Evolutionary conservation across 495 filamentous ascomycete species (phyloP), one percentile per base, ranked within the genome.

Genomic region (Aspergillus carlsbadensis): DNA sequence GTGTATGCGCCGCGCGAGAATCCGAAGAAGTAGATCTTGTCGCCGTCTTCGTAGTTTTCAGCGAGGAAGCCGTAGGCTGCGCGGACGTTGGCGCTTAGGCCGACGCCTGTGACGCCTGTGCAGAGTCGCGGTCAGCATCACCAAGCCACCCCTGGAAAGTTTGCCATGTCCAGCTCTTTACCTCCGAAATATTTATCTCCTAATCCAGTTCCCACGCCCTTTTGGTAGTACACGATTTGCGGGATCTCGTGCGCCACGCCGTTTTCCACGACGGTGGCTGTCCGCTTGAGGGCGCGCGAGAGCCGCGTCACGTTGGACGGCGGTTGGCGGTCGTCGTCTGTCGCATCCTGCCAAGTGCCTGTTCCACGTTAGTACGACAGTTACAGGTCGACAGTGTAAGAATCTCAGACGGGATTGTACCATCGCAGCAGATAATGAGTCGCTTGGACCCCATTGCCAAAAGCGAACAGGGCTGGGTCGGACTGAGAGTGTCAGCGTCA

Each of bases 1-100:
- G 83, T 84, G 54, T 77, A 86, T 1, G 82, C 81, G 5, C 83
- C 83, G 7, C 83, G 72, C 1, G 81, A 84, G 63, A 85, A 86
- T 2, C 83, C 83, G 50, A 86, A 77, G 49, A 82, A 78, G 65
- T 75, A 81, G 18, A 86, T 80, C 59, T 85, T 72, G 62, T 86
- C 83, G 17, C 78, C 81, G 3, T 65, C 60, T 8, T 66, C 61
- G 53, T 80, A 84, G 58, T 85, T 84, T 34, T 73, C 65, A 1
- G 71, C 70, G 10, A 82, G 57, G 58, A 81, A 83, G 33, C 64
- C 65, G 55, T 83, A 82, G 2, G 78, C 78, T 53, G 78, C 75
- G 21, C 74, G 66, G 6, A 81, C 70, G 49, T 83, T 80, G 26
- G 78, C 73, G 15, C 67, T 63, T 15, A 78, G 58, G 3, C 75